These are phyloP conservation scores for Lachnellula occidentalis DNA, from an alignment of 2,329 filamentous ascomycete species.

Conservation along the genomic window DNA sequence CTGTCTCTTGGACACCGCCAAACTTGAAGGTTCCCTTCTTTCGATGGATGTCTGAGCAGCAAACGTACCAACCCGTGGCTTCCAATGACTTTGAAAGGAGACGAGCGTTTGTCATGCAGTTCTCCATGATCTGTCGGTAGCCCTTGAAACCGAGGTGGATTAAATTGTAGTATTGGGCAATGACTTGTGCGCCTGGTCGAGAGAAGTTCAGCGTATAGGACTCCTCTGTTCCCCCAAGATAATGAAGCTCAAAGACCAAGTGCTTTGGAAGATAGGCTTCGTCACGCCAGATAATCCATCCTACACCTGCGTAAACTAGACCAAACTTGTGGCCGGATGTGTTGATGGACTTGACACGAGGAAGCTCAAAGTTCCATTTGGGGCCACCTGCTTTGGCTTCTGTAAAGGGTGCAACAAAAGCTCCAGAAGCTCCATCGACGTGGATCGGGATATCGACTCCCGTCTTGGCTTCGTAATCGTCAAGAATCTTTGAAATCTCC, in stretches of 20 bases:
- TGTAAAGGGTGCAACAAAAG: conserved; percentile 57
- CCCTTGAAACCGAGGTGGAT: conserved; percentile 64
- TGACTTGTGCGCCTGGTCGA: conserved; percentile 62
- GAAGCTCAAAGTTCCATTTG: conserved; percentile 60
- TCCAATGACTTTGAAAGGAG: conserved; percentile 59
- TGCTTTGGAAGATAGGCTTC: conserved; percentile 60
- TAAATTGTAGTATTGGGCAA: conserved; percentile 69
- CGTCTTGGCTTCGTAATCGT: conserved; percentile 55
- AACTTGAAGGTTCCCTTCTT: conserved; percentile 43
- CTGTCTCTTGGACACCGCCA: conserved; percentile 22
- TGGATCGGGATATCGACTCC: conserved; percentile 64
- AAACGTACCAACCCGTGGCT: conserved; percentile 60
- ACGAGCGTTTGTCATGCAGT: conserved; percentile 58
- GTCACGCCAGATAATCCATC: conserved; percentile 67
- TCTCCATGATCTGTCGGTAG: conserved; percentile 61
- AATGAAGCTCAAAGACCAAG: conserved; percentile 63
- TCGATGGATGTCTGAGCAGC: conserved; percentile 60
- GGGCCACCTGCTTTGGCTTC: conserved; percentile 47
- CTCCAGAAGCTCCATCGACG: conserved; percentile 57
- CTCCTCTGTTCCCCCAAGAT: conserved; percentile 66
- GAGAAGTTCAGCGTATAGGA: conserved; percentile 70
- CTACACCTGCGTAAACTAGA: conserved; percentile 61
- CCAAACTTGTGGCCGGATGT: conserved; percentile 57
- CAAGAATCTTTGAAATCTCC: conserved; percentile 59
- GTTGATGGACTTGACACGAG: conserved; percentile 63